Evolutionary conservation across 192 early-diverging fungal genomes (phyloP), one percentile per base, ranked within the genome.

Genomic region (Backusella tuberculispora): DNA sequence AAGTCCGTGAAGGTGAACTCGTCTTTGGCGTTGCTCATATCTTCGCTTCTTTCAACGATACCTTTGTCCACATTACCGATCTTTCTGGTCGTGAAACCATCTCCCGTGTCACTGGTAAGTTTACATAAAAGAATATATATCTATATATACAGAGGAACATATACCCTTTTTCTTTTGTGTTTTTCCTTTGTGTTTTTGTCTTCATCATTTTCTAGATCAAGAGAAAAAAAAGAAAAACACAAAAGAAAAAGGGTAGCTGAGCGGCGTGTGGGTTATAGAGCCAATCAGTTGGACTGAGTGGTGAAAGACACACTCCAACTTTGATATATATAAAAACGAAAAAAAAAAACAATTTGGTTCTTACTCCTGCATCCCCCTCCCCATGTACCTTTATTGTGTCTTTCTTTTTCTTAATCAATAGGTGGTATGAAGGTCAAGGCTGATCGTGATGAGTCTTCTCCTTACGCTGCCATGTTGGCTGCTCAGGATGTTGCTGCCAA

Each of bases 361-460:
- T 65, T 40, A 65, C 37, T 56, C 53, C 47, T 69, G 41, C 78
- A 74, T 75, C 78, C 77, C 71, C 77, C 71, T 79, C 73, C 29
- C 77, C 46, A 68, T 78, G 76, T 74, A 70, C 73, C 68, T 80
- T 74, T 75, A 72, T 66, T 71, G 42, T 64, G 65, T 72, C 37
- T 72, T 71, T 63, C 15, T 50, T 53, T 56, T 12, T 10, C 24
- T n/a, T 69, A 56, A 12, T 69, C 21, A 56, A 65, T 80, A 96
- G 97, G 97, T 90, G 98, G 98, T 79, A 99, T 99, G 98, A 99
- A 97, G 92, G 98, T 99, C 80, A 99, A 99, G 93, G 95, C 97
- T 68, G 98, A 99, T 86, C 96, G 98, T 91, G 98, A 99, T 84
- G 98, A 99, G 86, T 95, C 97, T 64, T 98, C 98, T 77, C 95